Percentiles rank a stretch among this genome's conserved stretches.
phyloP scores from a whole-genome alignment of 345 rosid genomes.

The Salix koriyanagi region DNA sequence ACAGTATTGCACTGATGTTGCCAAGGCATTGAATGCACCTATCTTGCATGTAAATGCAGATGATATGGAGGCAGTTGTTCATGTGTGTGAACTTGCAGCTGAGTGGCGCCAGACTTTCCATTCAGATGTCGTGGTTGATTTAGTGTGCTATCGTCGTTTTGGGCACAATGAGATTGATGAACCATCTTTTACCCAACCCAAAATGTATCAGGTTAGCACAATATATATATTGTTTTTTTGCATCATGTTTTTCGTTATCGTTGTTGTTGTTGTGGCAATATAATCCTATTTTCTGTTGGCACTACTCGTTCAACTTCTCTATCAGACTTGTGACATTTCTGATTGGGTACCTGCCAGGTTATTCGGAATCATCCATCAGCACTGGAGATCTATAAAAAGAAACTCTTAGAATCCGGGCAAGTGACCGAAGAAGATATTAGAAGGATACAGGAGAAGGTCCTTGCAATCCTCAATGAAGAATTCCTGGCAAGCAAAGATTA shows the following conservation, averaged over 20 bases:
- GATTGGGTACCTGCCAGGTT: constrained; percentile 36
- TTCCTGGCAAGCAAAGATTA: constrained; percentile 68
- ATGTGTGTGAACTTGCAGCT: constrained; percentile 78
- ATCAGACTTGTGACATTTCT: constrained; percentile 3
- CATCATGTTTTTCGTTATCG: neutral
- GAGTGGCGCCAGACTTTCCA: constrained; percentile 87
- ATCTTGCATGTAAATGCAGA: constrained; percentile 79
- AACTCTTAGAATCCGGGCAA: constrained; percentile 62
- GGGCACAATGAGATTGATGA: constrained; percentile 87
- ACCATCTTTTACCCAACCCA: constrained; percentile 78
- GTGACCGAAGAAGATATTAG: constrained; percentile 51
- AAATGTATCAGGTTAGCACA: constrained; percentile 65
- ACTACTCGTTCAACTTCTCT: neutral
- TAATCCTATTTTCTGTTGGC: neutral
- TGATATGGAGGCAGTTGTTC: constrained; percentile 76
- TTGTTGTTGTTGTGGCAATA: neutral
- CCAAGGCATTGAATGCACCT: constrained; percentile 77
- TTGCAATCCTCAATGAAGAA: constrained; percentile 63
- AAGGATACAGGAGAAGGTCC: constrained; percentile 58
- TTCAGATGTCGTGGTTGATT: constrained; percentile 77
- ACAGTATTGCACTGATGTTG: constrained; percentile 84
- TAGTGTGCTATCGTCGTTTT: constrained; percentile 72
- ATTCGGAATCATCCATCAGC: constrained; percentile 68
- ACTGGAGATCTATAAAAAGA: constrained; percentile 59
- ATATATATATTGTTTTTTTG: neutral